These are phyloP conservation scores for Neurospora tetraspora DNA, from an alignment of 495 filamentous ascomycete species.

Conservation along the genomic window DNA sequence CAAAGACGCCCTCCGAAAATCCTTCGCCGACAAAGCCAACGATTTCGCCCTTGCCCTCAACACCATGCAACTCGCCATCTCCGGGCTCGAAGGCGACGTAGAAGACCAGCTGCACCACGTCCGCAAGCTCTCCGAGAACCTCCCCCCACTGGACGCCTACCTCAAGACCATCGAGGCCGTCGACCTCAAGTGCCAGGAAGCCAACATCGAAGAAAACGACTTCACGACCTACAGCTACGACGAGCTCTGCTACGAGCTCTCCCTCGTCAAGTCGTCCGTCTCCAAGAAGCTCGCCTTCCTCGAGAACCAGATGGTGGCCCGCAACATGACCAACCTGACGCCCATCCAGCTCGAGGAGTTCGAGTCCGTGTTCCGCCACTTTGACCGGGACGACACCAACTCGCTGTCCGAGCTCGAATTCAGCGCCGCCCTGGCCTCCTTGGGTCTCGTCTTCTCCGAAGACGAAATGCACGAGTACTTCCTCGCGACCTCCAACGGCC, in stretches of 20 bases:
- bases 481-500: slow-evolving; percentile 61
- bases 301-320: slow-evolving; percentile 91
- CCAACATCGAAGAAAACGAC: slow-evolving; percentile 98
- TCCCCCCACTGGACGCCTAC: slow-evolving; percentile 80
- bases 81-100: slow-evolving; percentile 87
- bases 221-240: slow-evolving; percentile 97
- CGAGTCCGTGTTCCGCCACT: slow-evolving; percentile 94
- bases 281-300: slow-evolving; percentile 92
- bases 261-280: slow-evolving; percentile 80
- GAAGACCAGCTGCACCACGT: slow-evolving; percentile 89
- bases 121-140: slow-evolving; percentile 62
- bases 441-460: slow-evolving; percentile 90
- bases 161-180: slow-evolving; percentile 72
- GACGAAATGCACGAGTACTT: slow-evolving; percentile 95
- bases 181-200: slow-evolving; percentile 83
- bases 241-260: slow-evolving; percentile 88
- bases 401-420: slow-evolving; percentile 91
- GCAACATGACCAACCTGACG: slow-evolving; percentile 97
- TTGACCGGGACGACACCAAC: slow-evolving; percentile 88
- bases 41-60: slow-evolving; percentile 92
- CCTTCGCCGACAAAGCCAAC: slow-evolving; percentile 93
- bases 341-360: slow-evolving; percentile 98
- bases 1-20: slow-evolving; percentile 84
- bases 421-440: slow-evolving; percentile 81
- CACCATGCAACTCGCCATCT: slow-evolving; percentile 85